Base-by-base conservation (phyloP, 2,329 filamentous ascomycete genomes). In the Thermomyces lanuginosus region DNA sequence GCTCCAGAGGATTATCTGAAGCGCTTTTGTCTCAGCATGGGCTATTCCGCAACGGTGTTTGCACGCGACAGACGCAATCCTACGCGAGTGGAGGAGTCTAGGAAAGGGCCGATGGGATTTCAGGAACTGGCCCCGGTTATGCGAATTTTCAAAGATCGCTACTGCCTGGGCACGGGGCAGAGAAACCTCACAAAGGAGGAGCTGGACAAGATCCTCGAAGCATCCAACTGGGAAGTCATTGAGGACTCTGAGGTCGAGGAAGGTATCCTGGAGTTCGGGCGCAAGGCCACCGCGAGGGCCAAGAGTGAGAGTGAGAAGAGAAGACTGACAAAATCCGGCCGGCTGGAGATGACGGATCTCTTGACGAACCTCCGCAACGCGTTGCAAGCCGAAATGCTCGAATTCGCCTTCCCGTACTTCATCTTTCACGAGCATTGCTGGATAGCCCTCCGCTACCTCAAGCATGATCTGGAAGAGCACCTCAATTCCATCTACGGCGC, bases 371-470 rank as follows among this genome's bases (percentile, higher is more conserved):
- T 62, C 2, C 35, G 39, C 2, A 31, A 48, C 7, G 40, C 50
- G 0, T 41, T 63, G 2, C 37, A 56, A 1, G 39, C 35, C 5
- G 60, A 63, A 33, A 29, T 43, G 0, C 3, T 51, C 1, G 51
- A 57, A 32, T 26, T 59, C 4, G 34, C 71, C 0, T 56, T 60
- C 26, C 54, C 59, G n/a, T 58, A 58, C 28, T 34, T 60, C 16
- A 8, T 23, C 4, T 36, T 64, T 32, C 60, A 62, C 34, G 46
- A 49, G 3, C 28, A 31, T 14, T 56, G 51, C 41, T 63, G 56
- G 56, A 33, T 31, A 8, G 24, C 58, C 2, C 45, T 64, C 6
- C 41, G 48, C 3, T 13, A 21, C 1, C 34, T 59, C 3, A 45
- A 44, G 6, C n/a, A 28, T 13, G 21, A n/a, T 8, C 53, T 48